phyloP scores from a whole-genome alignment of 345 rosid species.

The Capsella bursapastoris region DNA sequence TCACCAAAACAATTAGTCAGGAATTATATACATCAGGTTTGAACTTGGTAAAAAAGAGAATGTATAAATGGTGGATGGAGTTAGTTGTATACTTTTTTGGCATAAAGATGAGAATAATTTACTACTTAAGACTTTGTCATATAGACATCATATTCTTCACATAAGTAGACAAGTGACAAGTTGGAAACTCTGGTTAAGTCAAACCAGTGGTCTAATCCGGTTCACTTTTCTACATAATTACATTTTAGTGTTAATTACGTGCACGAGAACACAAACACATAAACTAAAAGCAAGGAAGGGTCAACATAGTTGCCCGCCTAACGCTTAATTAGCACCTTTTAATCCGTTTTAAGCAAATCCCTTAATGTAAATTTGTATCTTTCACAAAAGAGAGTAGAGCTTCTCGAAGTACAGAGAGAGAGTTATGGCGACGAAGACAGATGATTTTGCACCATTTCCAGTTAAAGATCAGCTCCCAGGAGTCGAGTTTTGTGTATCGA shows the following conservation, averaged over 20 bases:
- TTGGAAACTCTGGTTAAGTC: constrained; percentile 1
- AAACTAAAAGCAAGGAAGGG: constrained; percentile 10
- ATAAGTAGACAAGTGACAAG: constrained; percentile 20
- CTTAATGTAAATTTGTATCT: constrained; percentile 1
- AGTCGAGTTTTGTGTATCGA: constrained; percentile 72
- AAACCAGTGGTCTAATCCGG: constrained; percentile 23
- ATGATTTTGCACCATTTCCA: constrained; percentile 79
- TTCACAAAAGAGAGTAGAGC: constrained; percentile 4
- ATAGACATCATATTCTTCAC: constrained; percentile 18
- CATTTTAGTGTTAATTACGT: constrained; percentile 35
- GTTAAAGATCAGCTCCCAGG: constrained; percentile 89
- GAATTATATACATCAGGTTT: not conserved
- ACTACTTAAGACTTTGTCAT: constrained; percentile 4
- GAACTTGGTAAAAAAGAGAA: constrained; percentile 13
- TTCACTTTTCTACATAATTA: constrained; percentile 3
- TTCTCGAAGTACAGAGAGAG: not conserved
- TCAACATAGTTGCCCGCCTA: constrained; percentile 49
- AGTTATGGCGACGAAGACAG: constrained; percentile 55
- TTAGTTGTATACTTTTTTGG: constrained; percentile 41
- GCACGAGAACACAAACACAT: constrained; percentile 39
- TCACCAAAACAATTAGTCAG: constrained; percentile 4
- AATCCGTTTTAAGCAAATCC: constrained; percentile 25
- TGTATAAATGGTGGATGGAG: constrained; percentile 39
- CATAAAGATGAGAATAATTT: constrained; percentile 38
- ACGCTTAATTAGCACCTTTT: constrained; percentile 30